These are phyloP conservation scores for Dactylonectria estremocensis DNA, from an alignment of 2,329 filamentous ascomycete species.

Conservation along the genomic window DNA sequence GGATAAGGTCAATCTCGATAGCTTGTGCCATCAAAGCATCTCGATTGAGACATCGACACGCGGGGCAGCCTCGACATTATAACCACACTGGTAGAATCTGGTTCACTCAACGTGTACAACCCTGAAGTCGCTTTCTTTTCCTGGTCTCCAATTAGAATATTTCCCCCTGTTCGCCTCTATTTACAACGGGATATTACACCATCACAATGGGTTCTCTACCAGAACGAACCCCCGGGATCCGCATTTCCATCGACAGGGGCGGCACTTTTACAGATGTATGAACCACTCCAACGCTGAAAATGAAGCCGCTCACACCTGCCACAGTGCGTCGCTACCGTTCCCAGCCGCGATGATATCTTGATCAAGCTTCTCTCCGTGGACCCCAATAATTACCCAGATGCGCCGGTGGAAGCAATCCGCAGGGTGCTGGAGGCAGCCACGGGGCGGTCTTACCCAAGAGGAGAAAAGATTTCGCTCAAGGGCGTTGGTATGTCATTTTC, in stretches of 20 bases:
- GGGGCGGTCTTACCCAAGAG: slow-evolving; percentile 80
- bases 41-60: neutral
- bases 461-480: slow-evolving; percentile 69
- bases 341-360: slow-evolving; percentile 79
- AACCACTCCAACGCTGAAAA: neutral
- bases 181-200: neutral
- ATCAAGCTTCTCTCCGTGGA: slow-evolving; percentile 93
- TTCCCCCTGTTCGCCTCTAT: no score
- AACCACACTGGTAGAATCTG: neutral
- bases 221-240: slow-evolving; percentile 67
- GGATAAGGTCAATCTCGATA: neutral
- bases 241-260: slow-evolving; percentile 83
- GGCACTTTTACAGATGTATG: slow-evolving; percentile 85
- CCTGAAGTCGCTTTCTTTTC: neutral
- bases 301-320: neutral
- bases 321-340: slow-evolving; percentile 83
- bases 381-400: slow-evolving; percentile 89
- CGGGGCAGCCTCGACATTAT: neutral
- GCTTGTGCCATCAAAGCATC: neutral
- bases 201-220: slow-evolving; percentile 30
- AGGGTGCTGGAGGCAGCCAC: slow-evolving; percentile 85
- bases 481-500: slow-evolving; percentile 21
- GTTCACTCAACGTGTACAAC: neutral
- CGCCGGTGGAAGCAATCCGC: slow-evolving; percentile 91
- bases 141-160: neutral